Base-by-base conservation (phyloP, 768 basidiomycete genomes). In the Phylloporus rhodoxanthus region DNA sequence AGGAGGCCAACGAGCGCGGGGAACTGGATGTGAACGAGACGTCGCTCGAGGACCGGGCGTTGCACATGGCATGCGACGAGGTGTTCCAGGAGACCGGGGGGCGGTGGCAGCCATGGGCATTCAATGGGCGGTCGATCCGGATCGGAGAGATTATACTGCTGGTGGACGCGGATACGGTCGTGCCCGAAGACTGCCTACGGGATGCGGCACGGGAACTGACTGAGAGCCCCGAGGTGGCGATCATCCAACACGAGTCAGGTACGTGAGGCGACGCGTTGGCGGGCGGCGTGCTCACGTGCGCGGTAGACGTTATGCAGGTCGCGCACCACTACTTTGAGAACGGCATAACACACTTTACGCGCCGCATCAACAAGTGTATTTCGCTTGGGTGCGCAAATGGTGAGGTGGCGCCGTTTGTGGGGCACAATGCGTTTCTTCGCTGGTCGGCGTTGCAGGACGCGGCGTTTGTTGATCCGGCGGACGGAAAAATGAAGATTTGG, bases 401-500 rank as follows among this genome's bases (percentile, higher is more conserved):
- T 13, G 87, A 90, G 60, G 76, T 89, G 0, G 65, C 65, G 3
- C 88, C 88, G 4, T 91, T 91, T 56, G 88, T 91, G 29, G 88
- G 88, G 2, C 89, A 91, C 63, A 90, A 92, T 52, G 89, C 90
- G 8, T 95, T 94, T 69, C 72, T 95, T 37, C 80, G 91, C 20
- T 95, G 91, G 91, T 80, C 81, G 2, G 91, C 91, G 0, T 70
- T 93, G 10, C 91, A 95, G 64, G 91, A 93, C 43, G 88, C 88
- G 0, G 79, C 87, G 5, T 87, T 87, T 54, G 60, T 82, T 25
- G 87, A 92, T 57, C 11, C 45, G 19, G 57, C 51, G 2, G 61
- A 66, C 40, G 70, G 71, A 71, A 19, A 89, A 84, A 61, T 86
- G 90, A 81, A 80, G 69, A 77, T 82, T 37, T 84, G 82, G 82